A percentile compares a stretch with the other conserved stretches of the same genome.
Evolutionary conservation across 2,329 filamentous ascomycete species (phyloP).

Genomic region (Furcasterigmium furcatum): DNA sequence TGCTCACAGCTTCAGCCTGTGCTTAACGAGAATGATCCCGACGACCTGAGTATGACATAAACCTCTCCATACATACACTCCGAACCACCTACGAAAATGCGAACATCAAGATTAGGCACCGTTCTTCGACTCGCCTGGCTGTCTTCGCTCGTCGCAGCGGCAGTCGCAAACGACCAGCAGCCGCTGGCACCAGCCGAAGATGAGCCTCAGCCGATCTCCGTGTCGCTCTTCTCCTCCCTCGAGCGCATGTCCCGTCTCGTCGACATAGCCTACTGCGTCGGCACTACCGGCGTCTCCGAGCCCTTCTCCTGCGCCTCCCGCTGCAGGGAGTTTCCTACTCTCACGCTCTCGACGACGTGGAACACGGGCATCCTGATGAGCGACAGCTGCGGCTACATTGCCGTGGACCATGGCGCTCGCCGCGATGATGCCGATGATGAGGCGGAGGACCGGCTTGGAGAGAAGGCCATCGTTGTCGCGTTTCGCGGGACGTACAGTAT

Average conservation of each 20-base stretch:
- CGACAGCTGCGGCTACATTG: conserved; percentile 92
- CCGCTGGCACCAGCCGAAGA: conserved; percentile 4
- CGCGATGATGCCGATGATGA: conserved; percentile 12
- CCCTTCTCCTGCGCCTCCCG: conserved; percentile 85
- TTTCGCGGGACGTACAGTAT: conserved; percentile 95
- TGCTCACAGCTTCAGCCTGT: too few relatives aligned
- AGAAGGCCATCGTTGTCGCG: conserved; percentile 68
- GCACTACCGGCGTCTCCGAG: conserved; percentile 73
- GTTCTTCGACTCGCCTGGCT: too few relatives aligned
- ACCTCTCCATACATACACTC: too few relatives aligned
- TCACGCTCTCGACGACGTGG: conserved; percentile 82
- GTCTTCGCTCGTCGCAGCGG: background rate
- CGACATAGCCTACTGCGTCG: conserved; percentile 93
- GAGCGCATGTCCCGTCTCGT: conserved; percentile 89
- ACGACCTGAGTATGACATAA: too few relatives aligned
- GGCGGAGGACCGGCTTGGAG: conserved; percentile 11
- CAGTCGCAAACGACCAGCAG: conserved; percentile 4
- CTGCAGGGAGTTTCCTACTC: conserved; percentile 76
- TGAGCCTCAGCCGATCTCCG: conserved; percentile 40
- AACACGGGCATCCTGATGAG: conserved; percentile 83
- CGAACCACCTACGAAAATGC: too few relatives aligned
- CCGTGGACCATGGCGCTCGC: conserved; percentile 66
- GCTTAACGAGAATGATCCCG: too few relatives aligned
- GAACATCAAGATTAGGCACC: too few relatives aligned
- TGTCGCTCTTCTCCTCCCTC: conserved; percentile 70